Conservation (phyloP, 1,284 basidiomycete genomes). For the Chiua sp. region DNA sequence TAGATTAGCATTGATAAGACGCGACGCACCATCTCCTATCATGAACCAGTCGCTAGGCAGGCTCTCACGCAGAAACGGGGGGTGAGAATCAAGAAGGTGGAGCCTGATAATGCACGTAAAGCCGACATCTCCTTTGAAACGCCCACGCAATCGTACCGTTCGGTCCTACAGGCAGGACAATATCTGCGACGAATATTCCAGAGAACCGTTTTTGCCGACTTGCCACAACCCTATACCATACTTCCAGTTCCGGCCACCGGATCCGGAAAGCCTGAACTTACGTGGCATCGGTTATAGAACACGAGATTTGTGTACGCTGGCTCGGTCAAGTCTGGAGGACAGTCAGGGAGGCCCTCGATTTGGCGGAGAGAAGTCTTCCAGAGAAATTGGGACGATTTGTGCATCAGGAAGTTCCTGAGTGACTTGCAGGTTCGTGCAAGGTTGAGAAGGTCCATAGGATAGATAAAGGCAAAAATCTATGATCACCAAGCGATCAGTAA, state of each 20-base stretch:
- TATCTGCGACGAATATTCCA: slow-evolving; percentile 13
- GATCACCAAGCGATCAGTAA: background rate
- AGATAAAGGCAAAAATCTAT: slow-evolving; percentile 30
- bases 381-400: slow-evolving; percentile 25
- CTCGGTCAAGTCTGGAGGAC: slow-evolving; percentile 40
- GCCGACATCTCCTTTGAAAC: background rate
- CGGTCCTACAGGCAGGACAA: slow-evolving; percentile 8
- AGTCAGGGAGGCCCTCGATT: slow-evolving; percentile 23
- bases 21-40: slow-evolving; percentile 3
- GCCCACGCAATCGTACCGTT: slow-evolving; percentile 8
- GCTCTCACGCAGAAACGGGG: background rate
- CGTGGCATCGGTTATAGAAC: slow-evolving; percentile 28
- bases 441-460: slow-evolving; percentile 33
- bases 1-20: background rate
- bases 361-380: slow-evolving; percentile 30
- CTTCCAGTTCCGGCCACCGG: background rate
- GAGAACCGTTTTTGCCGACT: slow-evolving; percentile 7
- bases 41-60: slow-evolving; percentile 4
- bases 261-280: background rate
- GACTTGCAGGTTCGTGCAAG: slow-evolving; percentile 34
- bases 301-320: slow-evolving; percentile 36
- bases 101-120: slow-evolving; percentile 6
- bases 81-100: background rate
- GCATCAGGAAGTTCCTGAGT: slow-evolving; percentile 30
- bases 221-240: slow-evolving; percentile 14